Conservation (phyloP, 108 stramenopile species). For the Thalassiosira profunda region DNA sequence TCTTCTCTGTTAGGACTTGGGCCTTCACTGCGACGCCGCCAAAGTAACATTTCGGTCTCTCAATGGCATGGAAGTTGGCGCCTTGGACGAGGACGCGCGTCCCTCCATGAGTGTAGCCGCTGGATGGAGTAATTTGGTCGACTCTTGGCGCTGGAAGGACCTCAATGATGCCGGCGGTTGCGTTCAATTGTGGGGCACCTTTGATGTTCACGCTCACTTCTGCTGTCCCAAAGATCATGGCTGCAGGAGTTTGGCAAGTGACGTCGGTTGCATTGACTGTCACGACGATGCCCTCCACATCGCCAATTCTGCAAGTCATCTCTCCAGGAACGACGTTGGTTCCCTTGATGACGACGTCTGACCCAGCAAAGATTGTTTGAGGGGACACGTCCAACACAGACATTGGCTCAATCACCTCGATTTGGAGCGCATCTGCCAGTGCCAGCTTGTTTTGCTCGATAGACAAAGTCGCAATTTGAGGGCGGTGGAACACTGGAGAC, state of each 20-base stretch:
- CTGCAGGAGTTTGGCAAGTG: neutral
- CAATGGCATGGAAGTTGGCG: neutral
- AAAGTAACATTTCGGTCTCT: neutral
- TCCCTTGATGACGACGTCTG: slow-evolving; percentile 1
- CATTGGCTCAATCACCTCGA: neutral
- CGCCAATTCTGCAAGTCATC: neutral
- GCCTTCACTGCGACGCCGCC: neutral
- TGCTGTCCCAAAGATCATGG: neutral
- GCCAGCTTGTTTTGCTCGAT: neutral
- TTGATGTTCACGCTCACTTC: neutral
- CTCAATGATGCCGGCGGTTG: neutral
- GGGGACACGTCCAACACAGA: neutral
- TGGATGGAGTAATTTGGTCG: neutral
- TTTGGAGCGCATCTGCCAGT: neutral
- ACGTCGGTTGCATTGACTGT: neutral
- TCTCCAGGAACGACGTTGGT: neutral
- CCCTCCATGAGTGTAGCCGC: neutral
- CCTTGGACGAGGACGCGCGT: neutral
- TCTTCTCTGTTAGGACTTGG: neutral
- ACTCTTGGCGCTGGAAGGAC: neutral
- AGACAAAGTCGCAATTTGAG: neutral
- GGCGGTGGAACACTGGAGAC: neutral
- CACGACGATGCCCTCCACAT: neutral
- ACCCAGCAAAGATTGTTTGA: neutral
- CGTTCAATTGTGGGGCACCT: slow-evolving; percentile 3